Percentiles rank a stretch among this genome's conserved stretches.
Evolutionary conservation across 2,329 filamentous ascomycete genomes (phyloP).

Genomic region (Microsporum audouinii): DNA sequence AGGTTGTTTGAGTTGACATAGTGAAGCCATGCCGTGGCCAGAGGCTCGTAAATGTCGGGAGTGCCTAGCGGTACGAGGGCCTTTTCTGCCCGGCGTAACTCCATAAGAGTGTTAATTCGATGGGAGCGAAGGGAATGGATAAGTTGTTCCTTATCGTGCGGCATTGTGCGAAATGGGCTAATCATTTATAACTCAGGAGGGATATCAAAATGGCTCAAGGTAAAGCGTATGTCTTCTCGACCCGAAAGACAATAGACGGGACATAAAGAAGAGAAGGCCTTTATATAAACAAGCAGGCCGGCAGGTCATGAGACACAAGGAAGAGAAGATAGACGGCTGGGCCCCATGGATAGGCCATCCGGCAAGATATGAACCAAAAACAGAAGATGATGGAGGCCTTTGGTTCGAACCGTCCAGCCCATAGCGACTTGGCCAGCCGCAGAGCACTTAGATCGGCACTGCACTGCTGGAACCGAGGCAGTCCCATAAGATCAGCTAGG

Average conservation of each 20-base stretch:
- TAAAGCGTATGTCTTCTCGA: neutral
- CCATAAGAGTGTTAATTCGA: slow-evolving; percentile 61
- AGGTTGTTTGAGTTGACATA: slow-evolving; percentile 62
- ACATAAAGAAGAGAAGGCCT: neutral
- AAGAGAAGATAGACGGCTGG: neutral
- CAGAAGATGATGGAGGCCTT: neutral
- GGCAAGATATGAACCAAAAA: neutral
- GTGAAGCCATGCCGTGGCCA: slow-evolving; percentile 60
- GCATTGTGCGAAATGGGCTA: slow-evolving; percentile 9
- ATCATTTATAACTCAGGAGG: neutral
- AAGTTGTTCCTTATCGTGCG: slow-evolving; percentile 43
- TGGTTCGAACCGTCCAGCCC: neutral
- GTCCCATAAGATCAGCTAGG: neutral
- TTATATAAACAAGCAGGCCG: neutral
- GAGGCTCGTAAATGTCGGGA: slow-evolving; percentile 51
- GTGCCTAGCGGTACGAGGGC: slow-evolving; percentile 48
- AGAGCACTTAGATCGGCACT: neutral
- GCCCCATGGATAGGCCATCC: neutral
- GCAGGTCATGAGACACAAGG: neutral
- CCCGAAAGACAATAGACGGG: neutral
- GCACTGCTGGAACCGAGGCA: neutral
- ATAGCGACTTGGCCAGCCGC: neutral
- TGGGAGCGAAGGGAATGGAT: slow-evolving; percentile 54
- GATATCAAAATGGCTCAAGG: neutral
- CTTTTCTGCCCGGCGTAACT: slow-evolving; percentile 60